Evolutionary conservation across 495 filamentous ascomycete genomes (phyloP), one percentile per base, ranked within the genome.

Genomic region (Penicillium argentinense): DNA sequence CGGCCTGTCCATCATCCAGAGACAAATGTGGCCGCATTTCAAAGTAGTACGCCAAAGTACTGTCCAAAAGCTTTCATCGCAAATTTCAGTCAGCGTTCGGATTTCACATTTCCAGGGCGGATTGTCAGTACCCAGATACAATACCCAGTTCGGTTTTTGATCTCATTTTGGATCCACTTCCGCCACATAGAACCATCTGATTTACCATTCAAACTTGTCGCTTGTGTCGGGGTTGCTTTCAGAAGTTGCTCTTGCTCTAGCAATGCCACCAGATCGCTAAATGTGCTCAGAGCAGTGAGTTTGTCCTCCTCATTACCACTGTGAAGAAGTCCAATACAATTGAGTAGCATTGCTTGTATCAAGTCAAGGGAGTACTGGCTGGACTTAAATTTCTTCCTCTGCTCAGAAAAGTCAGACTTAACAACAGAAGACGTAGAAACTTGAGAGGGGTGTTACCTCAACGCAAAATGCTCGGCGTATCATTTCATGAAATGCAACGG

Each of bases 41-140:
- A 45, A 69, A 65, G 25, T 74, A 67, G 47, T 72, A 75, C 7
- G 62, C 67, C 44, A 66, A 49, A 39, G 75, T 75, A 49, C 67
- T 71, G 32, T 78, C 76, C 51, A 79, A 23, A 23, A 77, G 63
- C 73, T 69, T 34, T 22, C 5, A 13, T 34, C 9, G 5, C 12
- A 54, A 3, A 22, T 13, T 14, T 46, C 21, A 44, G 48, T 57
- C 44, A 51, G 33, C 37, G 7, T 29, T 22, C 32, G 11, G 16
- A 19, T 14, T 7, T 8, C 9, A 24, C 25, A 18, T 22, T 7
- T 29, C 23, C 1, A 12, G 22, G 17, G 27, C 29, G 9, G 18
- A 13, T 9, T 19, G 26, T 11, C 11, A 59, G 29, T 69, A 72
- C 66, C 73, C 74, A 78, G 37, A 76, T 66, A 22, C 64, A 63